These are phyloP conservation scores for Pythium dissimile DNA, from an alignment of 352 stramenopile genomes.

Conservation along the genomic window DNA sequence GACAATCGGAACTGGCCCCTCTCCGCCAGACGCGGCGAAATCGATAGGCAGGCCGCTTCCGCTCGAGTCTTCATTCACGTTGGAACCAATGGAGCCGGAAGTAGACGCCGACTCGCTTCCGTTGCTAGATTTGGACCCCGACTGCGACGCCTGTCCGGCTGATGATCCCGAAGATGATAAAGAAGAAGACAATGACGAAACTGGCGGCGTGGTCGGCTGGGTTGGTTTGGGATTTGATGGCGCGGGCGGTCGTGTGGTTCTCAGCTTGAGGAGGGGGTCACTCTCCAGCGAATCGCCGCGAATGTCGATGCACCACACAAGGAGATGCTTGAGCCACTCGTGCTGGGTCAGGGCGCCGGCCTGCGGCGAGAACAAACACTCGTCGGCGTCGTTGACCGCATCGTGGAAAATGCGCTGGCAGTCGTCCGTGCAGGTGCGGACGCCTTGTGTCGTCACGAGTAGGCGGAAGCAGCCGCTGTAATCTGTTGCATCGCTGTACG, in stretches of 20 bases:
- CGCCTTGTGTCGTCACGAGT: background rate
- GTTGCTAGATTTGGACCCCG: background rate
- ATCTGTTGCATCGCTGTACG: background rate
- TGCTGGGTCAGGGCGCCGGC: slow-evolving; percentile 12
- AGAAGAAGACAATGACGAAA: background rate
- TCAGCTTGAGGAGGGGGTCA: slow-evolving; percentile 6
- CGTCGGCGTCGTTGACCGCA: slow-evolving; percentile 6
- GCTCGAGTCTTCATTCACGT: background rate
- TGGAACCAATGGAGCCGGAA: background rate
- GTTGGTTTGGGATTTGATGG: slow-evolving; percentile 12
- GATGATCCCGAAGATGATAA: background rate
- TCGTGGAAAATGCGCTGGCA: slow-evolving; percentile 15
- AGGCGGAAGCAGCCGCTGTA: slow-evolving; percentile 6
- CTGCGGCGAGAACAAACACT: slow-evolving; percentile 13
- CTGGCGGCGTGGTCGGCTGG: background rate
- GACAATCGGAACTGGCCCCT: background rate
- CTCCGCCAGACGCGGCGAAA: background rate
- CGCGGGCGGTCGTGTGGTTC: background rate
- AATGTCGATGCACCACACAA: slow-evolving; percentile 14
- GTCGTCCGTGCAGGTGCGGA: slow-evolving; percentile 3
- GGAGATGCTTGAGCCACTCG: slow-evolving; percentile 19
- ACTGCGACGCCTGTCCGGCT: background rate
- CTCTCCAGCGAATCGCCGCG: slow-evolving; percentile 8
- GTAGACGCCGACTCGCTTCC: background rate
- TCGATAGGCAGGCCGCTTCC: background rate